Evolutionary conservation across 2,329 filamentous ascomycete genomes (phyloP).

Genomic region (Diaporthe helianthi): DNA sequence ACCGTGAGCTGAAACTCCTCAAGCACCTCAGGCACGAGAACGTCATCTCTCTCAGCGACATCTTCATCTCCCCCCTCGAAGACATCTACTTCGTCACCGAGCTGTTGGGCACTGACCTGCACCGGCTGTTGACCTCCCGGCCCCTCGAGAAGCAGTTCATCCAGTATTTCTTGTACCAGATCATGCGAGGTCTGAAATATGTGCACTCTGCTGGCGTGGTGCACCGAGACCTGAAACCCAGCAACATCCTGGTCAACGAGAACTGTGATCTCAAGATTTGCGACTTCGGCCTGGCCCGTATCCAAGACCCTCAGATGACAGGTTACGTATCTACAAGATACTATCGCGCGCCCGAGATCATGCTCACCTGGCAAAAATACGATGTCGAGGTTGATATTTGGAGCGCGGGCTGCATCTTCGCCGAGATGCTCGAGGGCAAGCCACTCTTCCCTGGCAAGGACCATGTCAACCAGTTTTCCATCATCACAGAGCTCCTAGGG

Average conservation of each 20-base stretch:
- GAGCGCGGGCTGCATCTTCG: conserved; percentile 99
- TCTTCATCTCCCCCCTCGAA: conserved; percentile 98
- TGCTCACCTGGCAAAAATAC: conserved; percentile 99
- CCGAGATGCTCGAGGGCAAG: conserved; percentile 99
- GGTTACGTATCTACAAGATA: conserved; percentile 98
- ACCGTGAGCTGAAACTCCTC: conserved; percentile 94
- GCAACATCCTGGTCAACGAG: conserved; percentile 99
- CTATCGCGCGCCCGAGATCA: conserved; percentile 98
- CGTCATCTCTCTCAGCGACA: conserved; percentile 97
- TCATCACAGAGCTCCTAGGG: conserved; percentile 96
- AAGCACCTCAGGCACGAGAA: conserved; percentile 96
- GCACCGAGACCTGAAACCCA: conserved; percentile 96
- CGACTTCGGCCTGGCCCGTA: conserved; percentile 95
- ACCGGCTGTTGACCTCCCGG: conserved; percentile 91
- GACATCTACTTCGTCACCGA: conserved; percentile 99
- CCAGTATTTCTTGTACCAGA: conserved; percentile 99
- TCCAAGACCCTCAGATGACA: conserved; percentile 99
- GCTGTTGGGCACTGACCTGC: conserved; percentile 93
- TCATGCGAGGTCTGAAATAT: conserved; percentile 97
- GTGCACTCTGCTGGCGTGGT: conserved; percentile 98
- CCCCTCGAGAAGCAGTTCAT: conserved; percentile 99
- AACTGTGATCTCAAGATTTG: conserved; percentile 99
- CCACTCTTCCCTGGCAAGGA: conserved; percentile 98
- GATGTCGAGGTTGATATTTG: conserved; percentile 99
- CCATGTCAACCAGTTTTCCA: conserved; percentile 99